Evolutionary conservation across 2,329 filamentous ascomycete genomes (phyloP), one percentile per base, ranked within the genome.

Genomic region (Fusarium incarnatum): DNA sequence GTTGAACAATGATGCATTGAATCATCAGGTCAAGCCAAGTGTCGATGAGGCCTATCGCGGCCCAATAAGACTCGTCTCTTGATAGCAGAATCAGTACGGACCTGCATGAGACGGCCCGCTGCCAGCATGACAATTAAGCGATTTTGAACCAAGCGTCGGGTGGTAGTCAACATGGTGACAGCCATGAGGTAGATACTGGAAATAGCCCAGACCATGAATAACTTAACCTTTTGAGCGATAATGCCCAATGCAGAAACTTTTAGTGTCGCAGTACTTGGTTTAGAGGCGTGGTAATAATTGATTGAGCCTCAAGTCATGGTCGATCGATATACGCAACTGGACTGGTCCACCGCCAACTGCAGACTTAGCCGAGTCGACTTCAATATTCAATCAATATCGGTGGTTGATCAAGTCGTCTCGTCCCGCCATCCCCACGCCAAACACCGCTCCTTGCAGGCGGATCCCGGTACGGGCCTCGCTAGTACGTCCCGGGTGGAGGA

Each of bases 21-120:
- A 56, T 42, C 50, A 68, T 42, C 54, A 60, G 62, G 52, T 34
- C 55, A 52, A 57, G 57, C 49, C 49, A 34, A 56, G 30, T 56
- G 46, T 46, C 44, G 49, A 73, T 70, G 69, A 73, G 73, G 66
- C 60, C 73, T 71, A 70, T 77, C 60, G 71, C 72, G 71, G 76
- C 76, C 76, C 74, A 76, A 78, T 73, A 55, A 57, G 53, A 70
- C 64, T 41, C 18, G 55, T 56, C 28, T 52, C 64, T 46, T 22
- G 40, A 71, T 47, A 45, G 23, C 22, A 61, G 55, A 71, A 58
- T 53, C 37, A 60, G 56, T 67, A 71, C 46, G 68, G 68, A 69
- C 68, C 68, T 71, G 68, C 68, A 71, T 71, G 53, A 52, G 60
- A 66, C 68, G 68, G 68, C 67, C 68, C 68, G 68, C 65, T 71